A percentile compares a stretch with the other conserved stretches of the same genome.
Conservation (phyloP, 495 filamentous ascomycete species). For the Talaromyces wortmannii region DNA sequence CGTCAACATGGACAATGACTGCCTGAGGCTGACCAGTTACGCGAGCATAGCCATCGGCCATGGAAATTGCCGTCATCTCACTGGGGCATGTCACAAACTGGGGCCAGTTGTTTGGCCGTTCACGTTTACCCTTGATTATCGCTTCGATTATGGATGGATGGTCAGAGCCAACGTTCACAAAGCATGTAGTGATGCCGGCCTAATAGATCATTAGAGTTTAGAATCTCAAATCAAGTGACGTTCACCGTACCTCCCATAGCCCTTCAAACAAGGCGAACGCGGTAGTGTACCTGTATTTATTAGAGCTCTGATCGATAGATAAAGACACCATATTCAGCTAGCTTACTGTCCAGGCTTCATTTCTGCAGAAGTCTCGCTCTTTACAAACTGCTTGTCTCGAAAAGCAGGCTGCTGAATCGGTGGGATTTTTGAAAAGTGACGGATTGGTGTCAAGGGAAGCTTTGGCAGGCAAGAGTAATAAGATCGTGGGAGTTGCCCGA, state of each 20-base stretch:
- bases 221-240: neutral
- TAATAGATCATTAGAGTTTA: slow-evolving; percentile 11
- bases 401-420: neutral
- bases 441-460: too few species aligned
- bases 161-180: slow-evolving; percentile 71
- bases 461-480: too few species aligned
- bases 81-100: slow-evolving; percentile 69
- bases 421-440: too few species aligned
- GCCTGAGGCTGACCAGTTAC: slow-evolving; percentile 62
- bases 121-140: slow-evolving; percentile 63
- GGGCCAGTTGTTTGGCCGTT: slow-evolving; percentile 54
- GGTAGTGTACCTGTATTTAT: neutral
- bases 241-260: neutral
- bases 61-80: slow-evolving; percentile 77
- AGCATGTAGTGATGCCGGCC: slow-evolving; percentile 65
- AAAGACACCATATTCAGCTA: neutral
- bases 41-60: slow-evolving; percentile 73
- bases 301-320: neutral
- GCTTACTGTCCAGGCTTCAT: neutral
- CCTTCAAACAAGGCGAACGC: neutral
- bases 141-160: slow-evolving; percentile 72
- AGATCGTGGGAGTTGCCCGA: neutral
- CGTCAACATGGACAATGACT: slow-evolving; percentile 74
- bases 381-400: neutral
- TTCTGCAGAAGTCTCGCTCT: neutral